Evolutionary conservation across 1,139 yeast species (phyloP).

Genomic region (Neolecta irregularis): DNA sequence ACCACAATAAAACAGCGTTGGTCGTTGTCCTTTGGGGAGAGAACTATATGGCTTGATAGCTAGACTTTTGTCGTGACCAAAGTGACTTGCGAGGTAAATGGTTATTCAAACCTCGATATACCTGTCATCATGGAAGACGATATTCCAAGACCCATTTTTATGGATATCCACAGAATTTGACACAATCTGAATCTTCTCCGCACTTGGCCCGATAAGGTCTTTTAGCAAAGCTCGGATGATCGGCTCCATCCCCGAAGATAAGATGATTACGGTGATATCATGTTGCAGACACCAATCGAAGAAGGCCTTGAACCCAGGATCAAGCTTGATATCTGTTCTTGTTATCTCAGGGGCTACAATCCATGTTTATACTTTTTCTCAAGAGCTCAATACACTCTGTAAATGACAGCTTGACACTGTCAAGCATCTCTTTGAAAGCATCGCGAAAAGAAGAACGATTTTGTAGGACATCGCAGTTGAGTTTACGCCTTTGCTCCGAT

Average conservation of each 20-base stretch:
- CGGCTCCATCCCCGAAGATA: constrained; percentile 87
- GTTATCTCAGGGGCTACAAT: too few species aligned
- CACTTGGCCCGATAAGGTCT: constrained; percentile 59
- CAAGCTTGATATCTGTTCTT: constrained; percentile 56
- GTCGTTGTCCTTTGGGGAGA: constrained; percentile 29
- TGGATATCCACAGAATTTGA: constrained; percentile 59
- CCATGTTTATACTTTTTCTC: constrained; percentile 17
- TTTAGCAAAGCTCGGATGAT: constrained; percentile 62
- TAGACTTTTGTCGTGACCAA: constrained; percentile 88
- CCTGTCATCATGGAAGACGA: constrained; percentile 69
- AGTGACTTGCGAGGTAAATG: too few species aligned
- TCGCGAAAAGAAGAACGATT: constrained; percentile 60
- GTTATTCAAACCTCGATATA: too few species aligned
- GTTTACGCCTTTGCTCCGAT: constrained; percentile 41
- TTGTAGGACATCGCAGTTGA: constrained; percentile 58
- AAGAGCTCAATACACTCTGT: constrained; percentile 58
- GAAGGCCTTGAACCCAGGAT: constrained; percentile 77
- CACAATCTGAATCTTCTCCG: constrained; percentile 57
- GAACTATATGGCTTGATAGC: constrained; percentile 51
- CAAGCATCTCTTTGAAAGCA: constrained; percentile 73
- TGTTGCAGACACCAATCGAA: constrained; percentile 62
- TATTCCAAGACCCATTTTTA: constrained; percentile 56
- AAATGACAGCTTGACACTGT: constrained; percentile 59
- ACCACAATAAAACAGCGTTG: constrained; percentile 76
- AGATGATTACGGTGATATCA: constrained; percentile 56